Percentiles rank a stretch among this genome's conserved stretches.
Conservation (phyloP, 1,139 yeast species). For the Debaryomyces nepalensis region DNA sequence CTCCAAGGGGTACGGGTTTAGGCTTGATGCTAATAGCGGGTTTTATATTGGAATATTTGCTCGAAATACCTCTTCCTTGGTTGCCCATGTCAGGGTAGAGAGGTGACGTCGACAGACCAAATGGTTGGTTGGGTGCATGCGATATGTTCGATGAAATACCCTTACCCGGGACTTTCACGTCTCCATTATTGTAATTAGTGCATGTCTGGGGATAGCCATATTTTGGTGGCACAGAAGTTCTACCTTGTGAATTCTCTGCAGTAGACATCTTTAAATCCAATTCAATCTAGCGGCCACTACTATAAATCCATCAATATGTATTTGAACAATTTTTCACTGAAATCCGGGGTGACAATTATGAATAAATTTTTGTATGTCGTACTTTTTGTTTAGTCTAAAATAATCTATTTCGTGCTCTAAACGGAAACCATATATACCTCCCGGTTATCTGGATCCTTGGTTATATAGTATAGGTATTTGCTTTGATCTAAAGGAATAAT, state of each 20-base stretch:
- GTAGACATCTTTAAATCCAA: slow-evolving; percentile 1
- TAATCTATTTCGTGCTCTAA: not conserved
- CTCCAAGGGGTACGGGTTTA: slow-evolving; percentile 34
- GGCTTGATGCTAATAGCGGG: slow-evolving; percentile 50
- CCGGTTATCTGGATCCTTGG: not conserved
- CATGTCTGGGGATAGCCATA: not conserved
- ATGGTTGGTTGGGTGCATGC: not conserved
- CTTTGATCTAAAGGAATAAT: not conserved
- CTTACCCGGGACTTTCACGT: not conserved
- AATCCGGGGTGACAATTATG: slow-evolving; percentile 2
- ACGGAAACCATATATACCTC: not conserved
- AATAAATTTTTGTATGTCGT: not conserved
- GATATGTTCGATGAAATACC: not conserved
- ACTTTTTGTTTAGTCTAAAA: not conserved
- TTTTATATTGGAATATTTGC: slow-evolving; percentile 43
- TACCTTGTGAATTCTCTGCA: not conserved
- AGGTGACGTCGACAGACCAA: not conserved
- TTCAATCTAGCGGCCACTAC: not conserved
- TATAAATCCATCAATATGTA: slow-evolving; percentile 2
- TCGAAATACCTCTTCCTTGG: slow-evolving; percentile 14
- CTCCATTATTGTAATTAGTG: not conserved
- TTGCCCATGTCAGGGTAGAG: not conserved
- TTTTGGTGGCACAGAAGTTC: not conserved
- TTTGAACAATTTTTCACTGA: slow-evolving; percentile 1
- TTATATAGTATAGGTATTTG: not conserved